phyloP scores from a whole-genome alignment of 2,329 filamentous ascomycete species.

The Penicillium sp. region DNA sequence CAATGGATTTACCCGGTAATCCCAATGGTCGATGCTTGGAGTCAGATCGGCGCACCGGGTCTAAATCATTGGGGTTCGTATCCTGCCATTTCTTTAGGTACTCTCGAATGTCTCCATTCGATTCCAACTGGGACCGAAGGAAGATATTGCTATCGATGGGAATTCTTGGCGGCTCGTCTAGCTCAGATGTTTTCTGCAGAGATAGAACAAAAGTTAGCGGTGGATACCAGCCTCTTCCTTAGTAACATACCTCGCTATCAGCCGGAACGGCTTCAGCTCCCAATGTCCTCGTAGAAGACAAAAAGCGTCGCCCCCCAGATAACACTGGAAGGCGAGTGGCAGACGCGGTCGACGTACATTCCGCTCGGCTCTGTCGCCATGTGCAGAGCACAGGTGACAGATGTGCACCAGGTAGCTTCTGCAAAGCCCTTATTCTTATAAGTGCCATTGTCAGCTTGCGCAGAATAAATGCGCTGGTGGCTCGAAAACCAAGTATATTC shows the following conservation, averaged over 20 bases:
- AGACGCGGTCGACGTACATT: neutral
- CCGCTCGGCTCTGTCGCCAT: constrained; percentile 9
- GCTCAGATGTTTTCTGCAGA: neutral
- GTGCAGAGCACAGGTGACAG: constrained; percentile 11
- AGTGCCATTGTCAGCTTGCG: constrained; percentile 22
- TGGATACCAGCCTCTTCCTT: neutral
- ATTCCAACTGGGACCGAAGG: constrained; percentile 33
- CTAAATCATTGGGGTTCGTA: constrained; percentile 25
- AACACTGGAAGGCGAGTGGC: neutral
- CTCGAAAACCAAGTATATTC: constrained; percentile 13
- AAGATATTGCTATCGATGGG: constrained; percentile 23
- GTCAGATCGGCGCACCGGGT: constrained; percentile 27
- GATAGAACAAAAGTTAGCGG: neutral
- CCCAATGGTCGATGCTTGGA: constrained; percentile 11
- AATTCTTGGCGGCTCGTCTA: neutral
- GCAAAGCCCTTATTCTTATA: constrained; percentile 17
- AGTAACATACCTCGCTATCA: constrained; percentile 2
- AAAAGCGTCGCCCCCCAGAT: constrained; percentile 3
- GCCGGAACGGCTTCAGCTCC: neutral
- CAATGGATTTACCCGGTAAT: constrained; percentile 19
- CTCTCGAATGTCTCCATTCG: constrained; percentile 38
- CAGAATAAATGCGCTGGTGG: constrained; percentile 7
- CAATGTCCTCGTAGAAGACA: constrained; percentile 12
- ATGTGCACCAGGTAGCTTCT: constrained; percentile 8
- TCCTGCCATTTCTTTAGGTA: constrained; percentile 42